These are phyloP conservation scores for Malus hybrid DNA, from an alignment of 331 rosid genomes.

Conservation along the genomic window DNA sequence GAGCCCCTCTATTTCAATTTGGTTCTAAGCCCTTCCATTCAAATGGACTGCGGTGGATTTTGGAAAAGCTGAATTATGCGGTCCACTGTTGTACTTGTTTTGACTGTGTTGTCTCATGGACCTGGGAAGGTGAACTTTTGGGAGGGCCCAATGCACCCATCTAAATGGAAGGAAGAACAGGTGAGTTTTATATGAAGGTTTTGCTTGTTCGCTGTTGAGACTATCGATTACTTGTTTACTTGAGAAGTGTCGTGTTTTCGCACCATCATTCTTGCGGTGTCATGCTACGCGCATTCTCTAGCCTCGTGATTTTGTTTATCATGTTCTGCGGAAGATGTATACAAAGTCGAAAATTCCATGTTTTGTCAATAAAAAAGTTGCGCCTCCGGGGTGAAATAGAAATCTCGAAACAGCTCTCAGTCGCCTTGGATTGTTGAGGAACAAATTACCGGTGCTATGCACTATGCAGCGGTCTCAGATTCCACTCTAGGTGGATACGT, in stretches of 20 bases:
- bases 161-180: conserved; percentile 77
- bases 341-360: background rate
- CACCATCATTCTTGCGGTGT: background rate
- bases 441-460: background rate
- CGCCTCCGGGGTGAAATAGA: background rate
- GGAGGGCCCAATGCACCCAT: conserved; percentile 59
- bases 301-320: background rate
- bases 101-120: conserved; percentile 27
- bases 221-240: background rate
- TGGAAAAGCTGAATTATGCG: background rate
- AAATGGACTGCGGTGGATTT: too few species aligned
- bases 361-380: background rate
- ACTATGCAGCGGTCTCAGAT: background rate
- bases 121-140: conserved; percentile 69
- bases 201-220: background rate
- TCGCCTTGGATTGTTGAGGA: background rate
- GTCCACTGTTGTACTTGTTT: background rate
- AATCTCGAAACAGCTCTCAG: background rate
- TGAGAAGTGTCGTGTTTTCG: background rate
- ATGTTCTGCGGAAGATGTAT: background rate
- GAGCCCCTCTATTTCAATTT: too few species aligned
- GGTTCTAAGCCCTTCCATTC: too few species aligned
- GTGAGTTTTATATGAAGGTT: conserved; percentile 24
- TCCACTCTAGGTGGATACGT: background rate
- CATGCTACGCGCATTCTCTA: background rate